Percentiles rank a stretch among this genome's conserved stretches.
Conservation (phyloP, 2,329 filamentous ascomycete genomes). For the Apiospora aurea region DNA sequence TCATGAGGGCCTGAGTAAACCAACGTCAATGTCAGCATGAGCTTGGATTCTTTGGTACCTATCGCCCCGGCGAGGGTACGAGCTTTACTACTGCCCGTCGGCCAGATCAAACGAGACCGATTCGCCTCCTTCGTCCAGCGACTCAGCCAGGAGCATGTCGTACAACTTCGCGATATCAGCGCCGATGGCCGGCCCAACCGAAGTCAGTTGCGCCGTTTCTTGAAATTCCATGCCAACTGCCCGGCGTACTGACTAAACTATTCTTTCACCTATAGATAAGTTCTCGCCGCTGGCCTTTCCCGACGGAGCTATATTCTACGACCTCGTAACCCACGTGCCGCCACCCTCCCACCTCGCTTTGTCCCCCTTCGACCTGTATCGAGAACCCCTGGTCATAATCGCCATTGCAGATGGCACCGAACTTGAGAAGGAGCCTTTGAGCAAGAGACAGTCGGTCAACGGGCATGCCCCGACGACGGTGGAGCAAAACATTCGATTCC, state of each 20-base stretch:
- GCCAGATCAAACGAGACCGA: constrained; percentile 81
- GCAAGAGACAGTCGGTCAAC: constrained; percentile 60
- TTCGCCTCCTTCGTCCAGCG: constrained; percentile 82
- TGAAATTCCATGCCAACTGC: neutral
- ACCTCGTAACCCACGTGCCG: constrained; percentile 81
- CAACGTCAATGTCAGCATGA: constrained; percentile 70
- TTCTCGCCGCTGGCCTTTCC: constrained; percentile 92
- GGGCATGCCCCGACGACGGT: constrained; percentile 56
- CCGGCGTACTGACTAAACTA: neutral
- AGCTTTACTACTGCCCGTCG: constrained; percentile 85
- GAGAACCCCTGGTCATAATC: constrained; percentile 83
- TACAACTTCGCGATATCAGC: constrained; percentile 85
- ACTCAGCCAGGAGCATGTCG: constrained; percentile 79
- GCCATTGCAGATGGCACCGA: constrained; percentile 85
- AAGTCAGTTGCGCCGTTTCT: constrained; percentile 64
- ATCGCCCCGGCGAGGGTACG: constrained; percentile 90
- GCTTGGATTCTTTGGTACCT: constrained; percentile 87
- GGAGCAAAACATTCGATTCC: constrained; percentile 63
- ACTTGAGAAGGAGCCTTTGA: constrained; percentile 61
- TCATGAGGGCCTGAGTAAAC: constrained; percentile 5
- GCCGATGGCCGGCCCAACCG: constrained; percentile 84
- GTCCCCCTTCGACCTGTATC: constrained; percentile 88
- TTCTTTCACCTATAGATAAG: constrained; percentile 68
- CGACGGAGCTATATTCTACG: constrained; percentile 85
- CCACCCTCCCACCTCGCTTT: constrained; percentile 81